Evolutionary conservation across 2,329 filamentous ascomycete genomes (phyloP), one percentile per base, ranked within the genome.

Genomic region (Trichophyton schoenleinii): DNA sequence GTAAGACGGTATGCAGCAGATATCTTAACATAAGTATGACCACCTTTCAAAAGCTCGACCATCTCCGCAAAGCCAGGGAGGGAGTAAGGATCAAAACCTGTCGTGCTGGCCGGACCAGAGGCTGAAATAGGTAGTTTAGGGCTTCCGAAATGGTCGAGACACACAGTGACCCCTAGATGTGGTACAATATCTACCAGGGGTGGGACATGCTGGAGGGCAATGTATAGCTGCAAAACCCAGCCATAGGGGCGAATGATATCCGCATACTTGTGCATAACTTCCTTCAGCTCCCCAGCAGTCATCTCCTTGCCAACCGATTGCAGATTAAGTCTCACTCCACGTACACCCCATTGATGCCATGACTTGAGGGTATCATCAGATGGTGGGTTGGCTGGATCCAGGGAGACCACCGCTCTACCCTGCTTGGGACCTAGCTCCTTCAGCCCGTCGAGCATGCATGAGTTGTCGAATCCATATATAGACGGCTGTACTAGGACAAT

Each of bases 401-500:
- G 79, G 5, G 77, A 75, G 2, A 86, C 80, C 5, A 86, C 79
- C 1, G 77, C 84, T 52, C 83, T 74, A 6, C 77, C 82, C 44
- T 75, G 74, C 13, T 69, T 68, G 0, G 79, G 75, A 0, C 82
- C 82, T 1, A 86, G 69, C 9, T 68, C 69, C 5, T 69, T 67
- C 11, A 86, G 72, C 0, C 81, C 81, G 49, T 82, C 78, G 11
- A 86, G 74, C 2, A 85, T 71, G 66, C 81, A 84, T 0, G 77
- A 74, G 66, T 87, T 86, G 70, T 86, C 82, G 59, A 75, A 73
- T 25, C 80, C 82, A 68, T 86, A 86, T 59, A 84, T 81, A 15
- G 81, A 84, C 0, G 83, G 82, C 65, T 86, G 84, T 2, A 83
- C 79, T 9, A 86, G 73, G 25, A 86, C 82, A 58, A 83, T 75